These are phyloP conservation scores for Colletotrichum orbiculare DNA, from an alignment of 2,329 filamentous ascomycete species.

Conservation along the genomic window DNA sequence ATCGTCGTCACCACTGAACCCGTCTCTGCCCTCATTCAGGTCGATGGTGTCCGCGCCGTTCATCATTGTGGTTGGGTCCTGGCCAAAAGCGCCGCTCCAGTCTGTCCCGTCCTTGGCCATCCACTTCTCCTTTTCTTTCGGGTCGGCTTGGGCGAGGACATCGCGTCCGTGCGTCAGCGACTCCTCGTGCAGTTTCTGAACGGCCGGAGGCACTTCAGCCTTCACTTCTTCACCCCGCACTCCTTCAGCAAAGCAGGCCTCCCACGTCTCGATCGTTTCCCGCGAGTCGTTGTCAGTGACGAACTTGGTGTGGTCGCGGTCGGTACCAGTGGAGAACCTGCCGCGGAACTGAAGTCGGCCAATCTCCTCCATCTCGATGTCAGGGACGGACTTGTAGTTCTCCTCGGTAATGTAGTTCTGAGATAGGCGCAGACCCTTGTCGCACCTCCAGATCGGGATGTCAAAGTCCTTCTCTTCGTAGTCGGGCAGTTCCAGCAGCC, in stretches of 20 bases:
- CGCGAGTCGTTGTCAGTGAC: constrained; percentile 88
- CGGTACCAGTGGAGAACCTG: constrained; percentile 89
- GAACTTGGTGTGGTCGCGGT: constrained; percentile 85
- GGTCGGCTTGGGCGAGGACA: constrained; percentile 77
- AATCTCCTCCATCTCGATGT: constrained; percentile 81
- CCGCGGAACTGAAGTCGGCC: constrained; percentile 84
- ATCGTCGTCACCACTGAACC: constrained; percentile 48
- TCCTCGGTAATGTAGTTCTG: constrained; percentile 93
- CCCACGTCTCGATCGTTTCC: constrained; percentile 95
- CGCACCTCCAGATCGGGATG: constrained; percentile 90
- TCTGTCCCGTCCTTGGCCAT: constrained; percentile 82
- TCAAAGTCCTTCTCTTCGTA: constrained; percentile 82
- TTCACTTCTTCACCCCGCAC: constrained; percentile 78
- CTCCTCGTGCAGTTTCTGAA: constrained; percentile 83
- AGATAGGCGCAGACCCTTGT: constrained; percentile 78
- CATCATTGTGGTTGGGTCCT: constrained; percentile 72
- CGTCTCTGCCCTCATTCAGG: constrained; percentile 52
- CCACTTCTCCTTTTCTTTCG: constrained; percentile 82
- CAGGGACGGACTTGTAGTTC: constrained; percentile 76
- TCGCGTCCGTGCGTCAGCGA: constrained; percentile 84
- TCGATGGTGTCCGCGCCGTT: constrained; percentile 42
- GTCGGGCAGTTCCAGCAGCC: constrained; percentile 87
- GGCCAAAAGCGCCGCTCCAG: constrained; percentile 87
- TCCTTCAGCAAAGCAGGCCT: constrained; percentile 89
- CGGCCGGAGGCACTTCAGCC: constrained; percentile 76